Base-by-base conservation (phyloP, 495 filamentous ascomycete genomes). In the Aspergillus bertholletiae region DNA sequence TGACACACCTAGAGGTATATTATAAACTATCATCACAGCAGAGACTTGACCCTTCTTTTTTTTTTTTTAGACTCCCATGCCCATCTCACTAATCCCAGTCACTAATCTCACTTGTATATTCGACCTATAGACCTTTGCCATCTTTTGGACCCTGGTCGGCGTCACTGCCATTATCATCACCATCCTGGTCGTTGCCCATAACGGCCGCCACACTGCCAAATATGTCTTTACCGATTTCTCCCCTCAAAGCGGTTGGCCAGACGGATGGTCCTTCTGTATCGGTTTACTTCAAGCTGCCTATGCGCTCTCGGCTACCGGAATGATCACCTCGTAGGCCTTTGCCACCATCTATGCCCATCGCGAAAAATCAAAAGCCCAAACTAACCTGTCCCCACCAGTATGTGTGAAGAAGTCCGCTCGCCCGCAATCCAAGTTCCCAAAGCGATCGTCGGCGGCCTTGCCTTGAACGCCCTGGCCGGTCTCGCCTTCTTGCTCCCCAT, bases 341-440 rank as follows among this genome's bases (percentile, higher is more conserved):
- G n/a, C n/a, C 37, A 20, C 18, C 37, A 13, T 27, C 18, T 28
- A 28, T 1, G 2, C 3, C 0, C 23, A 17, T 26, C 0, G 11
- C 7, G 44, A 22, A 21, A 3, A 46, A 26, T 3, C 6, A 7
- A 27, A 17, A 28, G 9, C 5, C n/a, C n/a, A 30, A 28, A 1
- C 17, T 9, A 47, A 47, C 23, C 1, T 15, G 3, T 18, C 1
- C 11, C 23, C 9, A 20, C 22, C 6, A 76, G 78, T 15, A 82
- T 84, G 80, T 76, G 73, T 20, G 64, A 66, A 61, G 85, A 88
- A 64, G 85, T 88, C 26, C 84, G 81, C 7, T 72, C 85, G 20
- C 79, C 86, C 4, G 64, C 79, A n/a, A 61, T 79, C 7, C 78
- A 81, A 62, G 85, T 81, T 0, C 86, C 86, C 13, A 75, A 74